Percentiles rank a stretch among this genome's conserved stretches.
phyloP scores from a whole-genome alignment of 2,329 filamentous ascomycete genomes.

The Scortechinia acanthostroma region DNA sequence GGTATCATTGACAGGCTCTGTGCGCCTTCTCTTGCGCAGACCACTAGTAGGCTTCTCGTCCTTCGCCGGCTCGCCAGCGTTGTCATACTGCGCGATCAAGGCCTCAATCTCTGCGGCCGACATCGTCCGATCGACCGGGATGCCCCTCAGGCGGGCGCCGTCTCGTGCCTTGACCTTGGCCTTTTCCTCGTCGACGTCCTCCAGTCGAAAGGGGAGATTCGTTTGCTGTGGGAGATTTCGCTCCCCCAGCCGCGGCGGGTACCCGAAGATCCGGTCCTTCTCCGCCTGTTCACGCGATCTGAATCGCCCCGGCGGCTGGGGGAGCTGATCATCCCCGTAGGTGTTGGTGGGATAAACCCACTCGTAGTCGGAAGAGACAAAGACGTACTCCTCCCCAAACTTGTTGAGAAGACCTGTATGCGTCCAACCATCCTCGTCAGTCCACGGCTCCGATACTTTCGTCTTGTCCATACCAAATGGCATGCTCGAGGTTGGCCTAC shows the following conservation, averaged over 20 bases:
- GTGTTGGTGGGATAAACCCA: conserved; percentile 1
- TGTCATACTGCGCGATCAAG: conserved; percentile 10
- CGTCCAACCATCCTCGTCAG: conserved; percentile 17
- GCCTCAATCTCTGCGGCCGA: conserved; percentile 9
- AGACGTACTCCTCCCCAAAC: conserved; percentile 15
- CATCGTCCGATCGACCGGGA: conserved; percentile 10
- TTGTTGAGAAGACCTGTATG: conserved; percentile 17
- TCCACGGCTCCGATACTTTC: conserved; percentile 11
- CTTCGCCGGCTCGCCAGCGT: neutral
- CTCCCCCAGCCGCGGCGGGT: conserved; percentile 16
- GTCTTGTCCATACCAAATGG: neutral
- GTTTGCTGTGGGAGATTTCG: conserved; percentile 15
- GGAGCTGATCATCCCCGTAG: conserved; percentile 6
- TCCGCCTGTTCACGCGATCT: conserved; percentile 15
- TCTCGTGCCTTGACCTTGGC: conserved; percentile 4
- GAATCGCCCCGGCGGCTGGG: conserved; percentile 13
- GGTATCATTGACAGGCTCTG: no score
- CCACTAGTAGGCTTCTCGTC: no score
- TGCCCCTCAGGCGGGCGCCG: conserved; percentile 11
- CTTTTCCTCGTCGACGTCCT: conserved; percentile 8
- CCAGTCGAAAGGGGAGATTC: conserved; percentile 9
- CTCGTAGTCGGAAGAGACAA: conserved; percentile 12
- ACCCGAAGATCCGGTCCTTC: conserved; percentile 18
- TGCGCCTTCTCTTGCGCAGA: no score
- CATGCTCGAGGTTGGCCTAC: neutral